Evolutionary conservation across 208 protist species (phyloP).

Genomic region (Leishmania aethiopica): DNA sequence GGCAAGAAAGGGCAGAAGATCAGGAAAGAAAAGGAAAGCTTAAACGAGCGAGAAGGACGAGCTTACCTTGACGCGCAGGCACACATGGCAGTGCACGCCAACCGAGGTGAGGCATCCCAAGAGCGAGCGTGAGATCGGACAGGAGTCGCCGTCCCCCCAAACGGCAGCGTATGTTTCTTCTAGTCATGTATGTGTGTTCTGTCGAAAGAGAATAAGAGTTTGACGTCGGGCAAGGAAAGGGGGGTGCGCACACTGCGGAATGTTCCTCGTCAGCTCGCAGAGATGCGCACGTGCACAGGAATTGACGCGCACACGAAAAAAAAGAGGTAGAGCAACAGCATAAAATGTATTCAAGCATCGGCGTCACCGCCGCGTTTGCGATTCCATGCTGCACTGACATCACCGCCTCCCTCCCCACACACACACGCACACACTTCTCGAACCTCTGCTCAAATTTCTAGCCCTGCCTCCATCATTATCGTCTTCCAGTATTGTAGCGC

Average conservation of each 20-base stretch:
- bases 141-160: background rate
- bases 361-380: background rate
- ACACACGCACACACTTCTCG: background rate
- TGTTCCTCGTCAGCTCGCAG: background rate
- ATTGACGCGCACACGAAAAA: background rate
- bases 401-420: background rate
- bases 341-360: background rate
- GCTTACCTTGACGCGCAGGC: background rate
- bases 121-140: background rate
- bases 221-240: background rate
- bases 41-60: background rate
- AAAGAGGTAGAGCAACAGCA: too few relatives aligned
- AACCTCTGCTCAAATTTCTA: slow-evolving; percentile 11
- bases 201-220: background rate
- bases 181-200: background rate
- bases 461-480: slow-evolving; percentile 35
- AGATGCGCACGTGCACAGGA: background rate
- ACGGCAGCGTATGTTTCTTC: background rate
- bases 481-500: slow-evolving; percentile 64
- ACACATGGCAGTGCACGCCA: background rate
- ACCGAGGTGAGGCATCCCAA: background rate
- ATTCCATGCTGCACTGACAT: background rate
- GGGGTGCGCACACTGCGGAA: too few relatives aligned
- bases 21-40: background rate
- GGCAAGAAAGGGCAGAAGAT: background rate